phyloP scores from a whole-genome alignment of 78 protist species.

The Pelomyxa schiedti region DNA sequence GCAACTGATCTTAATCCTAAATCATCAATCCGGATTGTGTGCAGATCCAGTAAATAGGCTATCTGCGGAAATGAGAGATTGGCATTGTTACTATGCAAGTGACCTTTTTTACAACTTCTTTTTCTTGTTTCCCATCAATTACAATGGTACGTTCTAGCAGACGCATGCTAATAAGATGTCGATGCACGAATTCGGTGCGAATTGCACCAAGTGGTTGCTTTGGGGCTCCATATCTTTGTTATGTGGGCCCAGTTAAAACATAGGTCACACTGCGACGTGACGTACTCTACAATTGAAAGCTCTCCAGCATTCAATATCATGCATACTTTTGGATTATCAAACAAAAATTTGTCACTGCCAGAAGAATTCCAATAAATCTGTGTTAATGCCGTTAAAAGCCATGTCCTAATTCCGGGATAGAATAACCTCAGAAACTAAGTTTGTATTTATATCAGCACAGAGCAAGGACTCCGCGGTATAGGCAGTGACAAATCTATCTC shows the following conservation, averaged over 20 bases:
- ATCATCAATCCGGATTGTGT: slow-evolving; percentile 47
- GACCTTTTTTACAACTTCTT: not conserved
- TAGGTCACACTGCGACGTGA: slow-evolving; percentile 38
- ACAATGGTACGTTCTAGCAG: not conserved
- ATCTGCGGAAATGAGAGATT: slow-evolving; percentile 22
- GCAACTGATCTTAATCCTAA: slow-evolving; percentile 20
- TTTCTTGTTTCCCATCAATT: not conserved
- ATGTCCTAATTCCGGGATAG: not conserved
- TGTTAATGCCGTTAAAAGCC: not conserved
- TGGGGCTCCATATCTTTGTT: too few species aligned
- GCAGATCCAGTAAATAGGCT: slow-evolving; percentile 68
- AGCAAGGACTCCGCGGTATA: slow-evolving; percentile 65
- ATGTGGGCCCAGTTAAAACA: too few species aligned
- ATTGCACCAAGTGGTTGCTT: not conserved
- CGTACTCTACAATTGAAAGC: slow-evolving; percentile 72
- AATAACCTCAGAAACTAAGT: slow-evolving; percentile 42
- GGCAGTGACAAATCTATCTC: slow-evolving; percentile 52
- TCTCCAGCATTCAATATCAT: slow-evolving; percentile 73
- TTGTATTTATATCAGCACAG: slow-evolving; percentile 47
- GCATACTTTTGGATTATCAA: slow-evolving; percentile 50
- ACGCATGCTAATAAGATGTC: slow-evolving; percentile 49
- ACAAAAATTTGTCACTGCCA: slow-evolving; percentile 58
- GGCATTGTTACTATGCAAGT: too few species aligned
- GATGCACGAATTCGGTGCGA: slow-evolving; percentile 61
- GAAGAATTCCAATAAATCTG: slow-evolving; percentile 40